phyloP scores from a whole-genome alignment of 2,329 filamentous ascomycete species.

The Beauveria scarabaeidicola region DNA sequence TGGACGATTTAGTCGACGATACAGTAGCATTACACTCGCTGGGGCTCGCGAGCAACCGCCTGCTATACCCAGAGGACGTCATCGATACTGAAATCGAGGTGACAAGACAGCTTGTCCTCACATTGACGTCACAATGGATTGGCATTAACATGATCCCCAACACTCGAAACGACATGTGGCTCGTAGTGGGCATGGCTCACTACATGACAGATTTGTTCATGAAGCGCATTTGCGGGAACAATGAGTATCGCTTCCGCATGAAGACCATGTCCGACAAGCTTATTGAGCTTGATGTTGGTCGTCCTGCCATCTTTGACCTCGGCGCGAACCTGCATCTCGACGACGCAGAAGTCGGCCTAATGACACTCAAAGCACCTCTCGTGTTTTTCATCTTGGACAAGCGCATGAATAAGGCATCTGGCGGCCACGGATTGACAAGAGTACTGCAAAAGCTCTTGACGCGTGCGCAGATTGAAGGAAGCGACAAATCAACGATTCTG shows the following conservation, averaged over 20 bases:
- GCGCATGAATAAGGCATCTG: slow-evolving; percentile 75
- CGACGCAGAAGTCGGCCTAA: slow-evolving; percentile 79
- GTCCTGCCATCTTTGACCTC: slow-evolving; percentile 74
- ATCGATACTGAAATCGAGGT: slow-evolving; percentile 78
- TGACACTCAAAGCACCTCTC: slow-evolving; percentile 80
- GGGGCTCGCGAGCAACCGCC: slow-evolving; percentile 75
- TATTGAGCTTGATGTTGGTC: slow-evolving; percentile 69
- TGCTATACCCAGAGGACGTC: slow-evolving; percentile 77
- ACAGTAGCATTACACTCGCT: slow-evolving; percentile 72
- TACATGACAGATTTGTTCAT: slow-evolving; percentile 95
- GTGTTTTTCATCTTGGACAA: slow-evolving; percentile 93
- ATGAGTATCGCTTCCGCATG: slow-evolving; percentile 85
- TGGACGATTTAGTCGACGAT: slow-evolving; percentile 77
- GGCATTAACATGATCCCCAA: slow-evolving; percentile 87
- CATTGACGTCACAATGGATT: slow-evolving; percentile 86
- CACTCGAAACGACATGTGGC: slow-evolving; percentile 74
- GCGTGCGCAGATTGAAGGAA: slow-evolving; percentile 62
- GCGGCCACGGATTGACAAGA: slow-evolving; percentile 71
- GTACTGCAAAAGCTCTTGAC: slow-evolving; percentile 82
- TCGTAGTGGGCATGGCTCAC: slow-evolving; percentile 80
- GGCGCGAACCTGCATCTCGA: slow-evolving; percentile 73
- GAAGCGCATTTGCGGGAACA: slow-evolving; percentile 83
- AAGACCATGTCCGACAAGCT: slow-evolving; percentile 77
- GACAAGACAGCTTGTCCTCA: slow-evolving; percentile 71
- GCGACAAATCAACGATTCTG: slow-evolving; percentile 61